phyloP scores from a whole-genome alignment of 2,329 filamentous ascomycete species.

The Xylaria sp. region DNA sequence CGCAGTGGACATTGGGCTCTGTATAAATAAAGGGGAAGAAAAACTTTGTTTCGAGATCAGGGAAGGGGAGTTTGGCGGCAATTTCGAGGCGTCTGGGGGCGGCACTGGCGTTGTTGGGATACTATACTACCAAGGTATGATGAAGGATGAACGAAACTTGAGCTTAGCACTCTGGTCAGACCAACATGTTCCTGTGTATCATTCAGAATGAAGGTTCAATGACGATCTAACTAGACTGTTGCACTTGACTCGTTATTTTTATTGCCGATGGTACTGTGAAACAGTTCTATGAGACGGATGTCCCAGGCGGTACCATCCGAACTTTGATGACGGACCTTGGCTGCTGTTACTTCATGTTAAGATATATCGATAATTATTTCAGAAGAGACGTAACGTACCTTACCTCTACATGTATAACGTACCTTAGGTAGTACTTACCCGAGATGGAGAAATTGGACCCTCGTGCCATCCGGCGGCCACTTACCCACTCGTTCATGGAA shows the following conservation, averaged over 20 bases:
- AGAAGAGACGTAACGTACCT: background rate
- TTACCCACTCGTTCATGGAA: too few relatives aligned
- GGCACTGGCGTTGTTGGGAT: constrained; percentile 18
- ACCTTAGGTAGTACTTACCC: too few relatives aligned
- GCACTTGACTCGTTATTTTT: background rate
- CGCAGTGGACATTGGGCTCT: constrained; percentile 24
- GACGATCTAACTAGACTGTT: background rate
- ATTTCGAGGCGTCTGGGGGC: constrained; percentile 23
- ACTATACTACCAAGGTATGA: too few relatives aligned
- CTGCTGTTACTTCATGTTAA: background rate
- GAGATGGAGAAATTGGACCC: too few relatives aligned
- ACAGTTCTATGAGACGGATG: too few relatives aligned
- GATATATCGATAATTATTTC: too few relatives aligned
- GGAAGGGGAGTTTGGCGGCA: background rate
- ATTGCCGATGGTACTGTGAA: background rate
- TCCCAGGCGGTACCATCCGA: background rate
- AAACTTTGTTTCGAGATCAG: constrained; percentile 15
- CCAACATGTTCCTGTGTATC: constrained; percentile 12
- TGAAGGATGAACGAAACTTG: constrained; percentile 1
- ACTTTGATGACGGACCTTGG: background rate
- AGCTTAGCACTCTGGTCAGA: background rate
- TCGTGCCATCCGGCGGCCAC: too few relatives aligned
- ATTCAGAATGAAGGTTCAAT: background rate
- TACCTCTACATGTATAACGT: background rate
- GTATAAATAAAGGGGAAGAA: constrained; percentile 27